phyloP scores from a whole-genome alignment of 257 asterid genomes.

The Nicotiana sylvestris region DNA sequence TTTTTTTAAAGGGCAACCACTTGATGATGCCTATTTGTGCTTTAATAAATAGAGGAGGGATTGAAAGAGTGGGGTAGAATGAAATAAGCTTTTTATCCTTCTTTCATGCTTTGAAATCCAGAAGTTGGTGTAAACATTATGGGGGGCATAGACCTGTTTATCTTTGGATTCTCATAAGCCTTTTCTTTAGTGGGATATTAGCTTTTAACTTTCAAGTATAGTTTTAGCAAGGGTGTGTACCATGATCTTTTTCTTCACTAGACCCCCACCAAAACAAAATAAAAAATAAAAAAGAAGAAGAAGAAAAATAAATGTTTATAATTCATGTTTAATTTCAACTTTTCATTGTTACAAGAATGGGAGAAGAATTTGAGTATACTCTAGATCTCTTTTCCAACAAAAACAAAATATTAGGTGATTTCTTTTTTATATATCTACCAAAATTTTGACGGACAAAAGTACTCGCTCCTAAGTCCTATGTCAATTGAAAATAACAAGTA shows the following conservation, averaged over 20 bases:
- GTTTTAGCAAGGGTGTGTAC: slow-evolving; percentile 21
- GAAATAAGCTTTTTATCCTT: slow-evolving; percentile 23
- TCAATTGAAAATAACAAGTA: too few relatives aligned
- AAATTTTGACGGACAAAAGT: neutral
- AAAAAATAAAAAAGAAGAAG: neutral
- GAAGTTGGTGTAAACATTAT: slow-evolving; percentile 26
- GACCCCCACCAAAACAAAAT: neutral
- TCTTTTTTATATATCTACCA: too few relatives aligned
- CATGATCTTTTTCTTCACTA: neutral
- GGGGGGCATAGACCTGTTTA: slow-evolving; percentile 35
- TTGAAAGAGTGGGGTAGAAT: slow-evolving; percentile 24
- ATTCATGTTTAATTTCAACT: neutral
- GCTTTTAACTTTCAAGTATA: slow-evolving; percentile 17
- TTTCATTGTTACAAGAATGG: neutral
- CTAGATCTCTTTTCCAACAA: neutral
- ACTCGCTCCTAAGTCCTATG: too few relatives aligned
- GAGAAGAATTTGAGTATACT: neutral
- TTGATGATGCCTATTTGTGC: slow-evolving; percentile 18
- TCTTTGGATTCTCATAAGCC: slow-evolving; percentile 35
- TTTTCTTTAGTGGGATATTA: slow-evolving; percentile 21
- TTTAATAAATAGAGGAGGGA: neutral
- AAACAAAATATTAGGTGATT: neutral
- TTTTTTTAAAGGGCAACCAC: neutral
- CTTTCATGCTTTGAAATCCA: slow-evolving; percentile 26
- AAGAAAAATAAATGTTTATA: neutral